phyloP scores from a whole-genome alignment of 78 protist species.

The Dictyostelium purpureum region DNA sequence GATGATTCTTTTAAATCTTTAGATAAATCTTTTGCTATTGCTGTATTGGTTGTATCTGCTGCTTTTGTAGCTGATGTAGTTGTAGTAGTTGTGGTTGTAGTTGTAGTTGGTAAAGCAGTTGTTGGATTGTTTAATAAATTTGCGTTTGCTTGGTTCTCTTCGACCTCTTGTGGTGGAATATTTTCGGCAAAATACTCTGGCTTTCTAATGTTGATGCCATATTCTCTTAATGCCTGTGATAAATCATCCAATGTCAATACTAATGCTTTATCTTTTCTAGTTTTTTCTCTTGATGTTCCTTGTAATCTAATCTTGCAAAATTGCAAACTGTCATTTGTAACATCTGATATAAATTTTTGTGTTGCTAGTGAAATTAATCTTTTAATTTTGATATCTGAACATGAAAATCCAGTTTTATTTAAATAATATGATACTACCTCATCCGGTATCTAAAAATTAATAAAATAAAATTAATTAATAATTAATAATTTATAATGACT shows the following conservation, averaged over 20 bases:
- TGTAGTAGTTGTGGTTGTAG: not conserved
- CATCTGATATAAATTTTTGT: slow-evolving; percentile 82
- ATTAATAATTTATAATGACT: too few relatives aligned
- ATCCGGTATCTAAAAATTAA: slow-evolving; percentile 74
- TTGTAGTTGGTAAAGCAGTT: not conserved
- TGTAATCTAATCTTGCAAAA: slow-evolving; percentile 76
- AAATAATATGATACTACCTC: slow-evolving; percentile 76
- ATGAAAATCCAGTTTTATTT: slow-evolving; percentile 75
- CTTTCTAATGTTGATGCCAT: slow-evolving; percentile 75
- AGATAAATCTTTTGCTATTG: not conserved
- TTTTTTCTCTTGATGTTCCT: slow-evolving; percentile 67
- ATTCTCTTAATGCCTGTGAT: slow-evolving; percentile 61
- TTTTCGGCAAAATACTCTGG: slow-evolving; percentile 80
- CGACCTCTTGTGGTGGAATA: slow-evolving; percentile 48
- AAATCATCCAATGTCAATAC: slow-evolving; percentile 80
- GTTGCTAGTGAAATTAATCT: slow-evolving; percentile 82
- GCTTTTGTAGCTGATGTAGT: not conserved
- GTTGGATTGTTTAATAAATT: not conserved
- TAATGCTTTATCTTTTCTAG: slow-evolving; percentile 67
- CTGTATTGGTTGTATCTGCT: not conserved
- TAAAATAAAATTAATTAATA: not conserved
- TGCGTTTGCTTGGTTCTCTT: not conserved
- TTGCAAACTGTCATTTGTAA: slow-evolving; percentile 66
- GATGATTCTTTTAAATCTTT: not conserved
- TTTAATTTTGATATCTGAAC: slow-evolving; percentile 74